Evolutionary conservation across 441 rosid species (phyloP), one percentile per base, ranked within the genome.

Genomic region (Eruca vesicaria): DNA sequence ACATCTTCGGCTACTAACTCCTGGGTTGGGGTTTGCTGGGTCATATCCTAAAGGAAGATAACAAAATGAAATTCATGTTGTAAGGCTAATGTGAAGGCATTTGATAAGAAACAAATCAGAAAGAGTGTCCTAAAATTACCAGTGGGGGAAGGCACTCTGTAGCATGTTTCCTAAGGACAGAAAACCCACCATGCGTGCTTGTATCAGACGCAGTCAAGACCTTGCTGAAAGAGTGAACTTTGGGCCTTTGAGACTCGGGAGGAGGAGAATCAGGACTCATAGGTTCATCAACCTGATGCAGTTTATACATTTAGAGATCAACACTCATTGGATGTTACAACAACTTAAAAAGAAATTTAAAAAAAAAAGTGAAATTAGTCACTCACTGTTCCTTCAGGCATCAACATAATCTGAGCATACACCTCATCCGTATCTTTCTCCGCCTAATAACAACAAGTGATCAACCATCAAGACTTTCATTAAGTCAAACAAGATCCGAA

Each of bases 351-450:
- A 21, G 59, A 12, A 26, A 14, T 21, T 36, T 29, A 78, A 50
- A 4, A 41, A 78, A 58, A 77, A 56, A 56, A 57, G 6, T 48
- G 31, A 64, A 23, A 64, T 16, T 43, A 7, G 35, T 28, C 48
- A 75, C 87, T 83, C 82, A 89, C 92, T 63, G 71, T 80, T 73
- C 29, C 68, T 6, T 79, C 86, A 3, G 94, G 94, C 43, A 89
- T 67, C 76, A 89, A 76, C 74, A 88, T 85, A 60, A 89, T 84
- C 75, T 86, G 94, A 7, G 94, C 90, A 85, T 88, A 89, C 15
- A 89, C 94, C 76, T 89, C 94, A 65, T 89, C 94, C 7, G 94
- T 88, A 68, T 89, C 94, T 79, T 73, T 88, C 82, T 89, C 94
- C n/a, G 92, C 92, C 94, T 89, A 79, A 52, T 32, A 75, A 79